These are phyloP conservation scores for Eruca vesicaria DNA, from an alignment of 441 rosid genomes.

Conservation along the genomic window DNA sequence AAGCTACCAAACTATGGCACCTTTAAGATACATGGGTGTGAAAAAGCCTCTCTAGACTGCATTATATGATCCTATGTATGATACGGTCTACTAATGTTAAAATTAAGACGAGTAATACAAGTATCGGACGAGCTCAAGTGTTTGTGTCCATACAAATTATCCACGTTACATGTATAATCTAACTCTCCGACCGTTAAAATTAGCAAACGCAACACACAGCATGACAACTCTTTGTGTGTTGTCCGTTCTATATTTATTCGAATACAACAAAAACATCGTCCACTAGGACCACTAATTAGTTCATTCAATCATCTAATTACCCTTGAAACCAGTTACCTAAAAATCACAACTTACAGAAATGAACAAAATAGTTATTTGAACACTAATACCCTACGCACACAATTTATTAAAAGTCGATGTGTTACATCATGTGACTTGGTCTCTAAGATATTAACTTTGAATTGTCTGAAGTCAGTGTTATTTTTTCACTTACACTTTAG, in stretches of 20 bases:
- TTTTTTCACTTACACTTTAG: conserved; percentile 14
- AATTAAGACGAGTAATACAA: background rate
- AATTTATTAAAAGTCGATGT: conserved; percentile 16
- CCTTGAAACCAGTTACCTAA: conserved; percentile 3
- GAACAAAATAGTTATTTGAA: conserved; percentile 9
- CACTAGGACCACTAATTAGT: background rate
- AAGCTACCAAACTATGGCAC: conserved; percentile 11
- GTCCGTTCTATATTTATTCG: background rate
- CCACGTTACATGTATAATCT: background rate
- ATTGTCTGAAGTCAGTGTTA: conserved; percentile 9
- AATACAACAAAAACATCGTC: background rate
- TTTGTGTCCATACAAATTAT: background rate
- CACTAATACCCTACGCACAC: conserved; percentile 4
- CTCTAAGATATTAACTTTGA: conserved; percentile 21
- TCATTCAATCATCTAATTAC: conserved; percentile 2
- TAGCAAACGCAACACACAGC: background rate
- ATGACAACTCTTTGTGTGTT: background rate
- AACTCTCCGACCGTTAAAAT: background rate
- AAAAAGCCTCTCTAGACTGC: background rate
- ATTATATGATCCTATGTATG: background rate
- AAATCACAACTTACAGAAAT: background rate
- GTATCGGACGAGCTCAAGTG: background rate
- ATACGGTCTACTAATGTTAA: background rate
- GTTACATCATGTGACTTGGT: conserved; percentile 27
- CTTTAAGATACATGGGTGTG: background rate